Evolutionary conservation across 1,284 basidiomycete species (phyloP).

Genomic region (Xerocomus minutiporus): DNA sequence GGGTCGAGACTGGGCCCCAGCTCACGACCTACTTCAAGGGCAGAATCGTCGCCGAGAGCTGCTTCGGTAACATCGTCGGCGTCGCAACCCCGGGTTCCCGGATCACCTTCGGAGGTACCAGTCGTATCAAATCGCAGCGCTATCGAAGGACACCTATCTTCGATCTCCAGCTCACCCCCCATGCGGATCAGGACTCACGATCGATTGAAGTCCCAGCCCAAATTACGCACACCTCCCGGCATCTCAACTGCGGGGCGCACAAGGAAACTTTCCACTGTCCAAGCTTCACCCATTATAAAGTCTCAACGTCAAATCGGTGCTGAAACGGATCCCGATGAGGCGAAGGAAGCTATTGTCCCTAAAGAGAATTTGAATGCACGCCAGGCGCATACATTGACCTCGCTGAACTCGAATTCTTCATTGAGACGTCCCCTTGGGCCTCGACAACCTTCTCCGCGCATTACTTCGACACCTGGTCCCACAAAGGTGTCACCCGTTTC

Average conservation of each 20-base stretch:
- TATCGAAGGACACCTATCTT: background rate
- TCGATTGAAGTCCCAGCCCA: conserved; percentile 31
- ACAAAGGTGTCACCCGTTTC: conserved; percentile 1
- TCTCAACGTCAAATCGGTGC: conserved; percentile 9
- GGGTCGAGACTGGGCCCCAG: conserved; percentile 15
- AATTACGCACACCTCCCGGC: conserved; percentile 11
- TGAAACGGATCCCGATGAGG: conserved; percentile 5
- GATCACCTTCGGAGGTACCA: conserved; percentile 2
- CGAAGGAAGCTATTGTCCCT: background rate
- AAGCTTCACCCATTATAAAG: conserved; percentile 27
- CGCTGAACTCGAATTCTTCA: conserved; percentile 17
- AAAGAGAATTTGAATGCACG: background rate
- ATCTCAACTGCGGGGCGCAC: conserved; percentile 4
- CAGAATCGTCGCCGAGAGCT: conserved; percentile 3
- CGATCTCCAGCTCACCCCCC: background rate
- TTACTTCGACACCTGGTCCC: background rate
- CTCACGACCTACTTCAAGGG: conserved; percentile 21
- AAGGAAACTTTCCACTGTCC: conserved; percentile 31
- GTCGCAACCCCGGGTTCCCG: conserved; percentile 1
- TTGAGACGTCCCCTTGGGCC: conserved; percentile 22
- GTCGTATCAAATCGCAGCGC: background rate
- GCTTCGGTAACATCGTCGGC: background rate
- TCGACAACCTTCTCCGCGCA: conserved; percentile 17
- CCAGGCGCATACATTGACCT: conserved; percentile 2
- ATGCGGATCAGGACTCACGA: conserved; percentile 16